Evolutionary conservation across 208 protist genomes (phyloP), one percentile per base, ranked within the genome.

Genomic region (Wallacemonas rigidus): DNA sequence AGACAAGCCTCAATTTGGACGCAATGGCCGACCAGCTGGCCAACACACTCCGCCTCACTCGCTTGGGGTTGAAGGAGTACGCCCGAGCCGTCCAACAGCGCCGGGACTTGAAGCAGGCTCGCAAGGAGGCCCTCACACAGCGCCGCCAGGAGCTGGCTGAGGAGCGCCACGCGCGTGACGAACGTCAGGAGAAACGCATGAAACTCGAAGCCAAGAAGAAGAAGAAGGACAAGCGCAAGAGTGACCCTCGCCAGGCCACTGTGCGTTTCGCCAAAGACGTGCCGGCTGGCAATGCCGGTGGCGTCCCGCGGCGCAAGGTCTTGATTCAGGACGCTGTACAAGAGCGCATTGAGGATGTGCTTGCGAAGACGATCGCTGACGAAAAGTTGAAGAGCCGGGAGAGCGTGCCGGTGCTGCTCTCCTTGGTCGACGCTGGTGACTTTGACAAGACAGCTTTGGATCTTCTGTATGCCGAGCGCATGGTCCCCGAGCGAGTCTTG

Each of bases 101-200:
- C 55, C 53, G 77, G 11, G 72, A 78, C 26, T 68, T 80, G 61
- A 69, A 84, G 67, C 70, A 80, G 40, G 43, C 50, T 11, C 88
- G 90, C 26, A 67, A 67, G 14, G 63, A 78, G 6, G 65, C 73
- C n/a, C 43, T 75, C 36, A 39, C 48, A 2, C 17, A 15, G 3
- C 81, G 89, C 36, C 67, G 65, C 35, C 76, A 77, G 56, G 83
- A 81, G 38, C 87, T 92, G 63, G 64, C 63, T 26, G 71, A 67
- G 47, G 79, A 89, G 71, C 81, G 82, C 44, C 76, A 85, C 56
- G 73, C 77, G 48, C 83, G 89, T 39, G 79, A 80, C 40, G 87
- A 93, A 41, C 80, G 89, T 1, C 38, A 81, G 39, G 89, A 90
- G 78, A 86, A 88, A 71, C 85, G 87, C 11, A 48, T 69, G 41